phyloP scores from a whole-genome alignment of 1,139 yeast genomes.

The Nakaseomyces kungkrabaensis region DNA sequence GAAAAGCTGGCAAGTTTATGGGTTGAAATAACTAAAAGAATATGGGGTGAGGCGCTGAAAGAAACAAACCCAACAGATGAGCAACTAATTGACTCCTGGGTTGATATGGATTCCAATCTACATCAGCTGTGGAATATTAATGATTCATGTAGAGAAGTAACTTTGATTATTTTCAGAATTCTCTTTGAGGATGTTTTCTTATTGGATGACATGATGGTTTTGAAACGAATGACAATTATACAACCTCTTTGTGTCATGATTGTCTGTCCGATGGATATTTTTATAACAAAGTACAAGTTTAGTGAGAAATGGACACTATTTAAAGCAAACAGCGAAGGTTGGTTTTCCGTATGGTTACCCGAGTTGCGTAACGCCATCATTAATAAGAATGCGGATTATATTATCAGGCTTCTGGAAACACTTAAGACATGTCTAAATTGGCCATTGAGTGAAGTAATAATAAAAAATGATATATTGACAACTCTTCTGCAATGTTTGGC shows the following conservation, averaged over 20 bases:
- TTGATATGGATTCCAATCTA: conserved; percentile 71
- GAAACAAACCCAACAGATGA: conserved; percentile 31
- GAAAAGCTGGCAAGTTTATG: conserved; percentile 85
- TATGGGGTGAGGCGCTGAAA: conserved; percentile 63
- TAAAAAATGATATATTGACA: conserved; percentile 55
- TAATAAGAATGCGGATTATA: conserved; percentile 37
- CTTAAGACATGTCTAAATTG: conserved; percentile 86
- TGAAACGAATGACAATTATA: conserved; percentile 66
- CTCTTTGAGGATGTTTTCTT: conserved; percentile 90
- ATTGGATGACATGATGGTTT: conserved; percentile 82
- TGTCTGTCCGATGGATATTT: conserved; percentile 59
- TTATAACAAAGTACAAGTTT: conserved; percentile 61
- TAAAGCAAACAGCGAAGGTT: conserved; percentile 65
- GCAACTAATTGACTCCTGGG: conserved; percentile 69
- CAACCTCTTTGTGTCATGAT: conserved; percentile 78
- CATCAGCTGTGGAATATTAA: conserved; percentile 64
- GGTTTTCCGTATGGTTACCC: conserved; percentile 74
- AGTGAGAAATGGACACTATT: conserved; percentile 52
- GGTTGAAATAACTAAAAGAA: conserved; percentile 87
- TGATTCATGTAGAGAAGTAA: conserved; percentile 58
- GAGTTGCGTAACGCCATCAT: conserved; percentile 46
- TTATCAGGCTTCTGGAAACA: conserved; percentile 65
- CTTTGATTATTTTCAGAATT: conserved; percentile 70
- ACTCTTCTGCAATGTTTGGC: conserved; percentile 57
- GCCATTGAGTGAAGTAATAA: conserved; percentile 71